Evolutionary conservation across 805 yeast genomes (phyloP).

Genomic region (Candida tibetensis): DNA sequence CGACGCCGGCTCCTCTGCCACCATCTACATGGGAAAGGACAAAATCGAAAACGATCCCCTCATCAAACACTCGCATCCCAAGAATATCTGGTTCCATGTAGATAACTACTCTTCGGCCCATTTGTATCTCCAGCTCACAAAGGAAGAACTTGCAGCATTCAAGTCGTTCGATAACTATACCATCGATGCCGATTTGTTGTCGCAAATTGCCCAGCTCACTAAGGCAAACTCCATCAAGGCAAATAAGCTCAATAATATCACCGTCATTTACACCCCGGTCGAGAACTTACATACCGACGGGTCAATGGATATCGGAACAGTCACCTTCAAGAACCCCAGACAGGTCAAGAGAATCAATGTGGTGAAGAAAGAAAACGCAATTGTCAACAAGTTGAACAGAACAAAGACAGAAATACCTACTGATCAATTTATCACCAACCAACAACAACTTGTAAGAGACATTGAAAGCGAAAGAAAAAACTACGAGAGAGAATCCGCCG

Average conservation of each 20-base stretch:
- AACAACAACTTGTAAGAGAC: slow-evolving; percentile 26
- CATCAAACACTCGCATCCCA: slow-evolving; percentile 60
- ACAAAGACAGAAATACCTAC: slow-evolving; percentile 57
- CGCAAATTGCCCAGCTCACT: slow-evolving; percentile 62
- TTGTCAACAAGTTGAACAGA: slow-evolving; percentile 61
- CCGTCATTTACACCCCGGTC: slow-evolving; percentile 73
- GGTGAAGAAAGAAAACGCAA: slow-evolving; percentile 53
- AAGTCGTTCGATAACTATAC: slow-evolving; percentile 37
- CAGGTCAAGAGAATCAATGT: slow-evolving; percentile 53
- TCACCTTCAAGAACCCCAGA: slow-evolving; percentile 61
- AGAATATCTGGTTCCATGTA: slow-evolving; percentile 79
- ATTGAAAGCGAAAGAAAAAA: slow-evolving; percentile 40
- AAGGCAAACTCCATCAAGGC: slow-evolving; percentile 78
- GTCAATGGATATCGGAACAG: slow-evolving; percentile 77
- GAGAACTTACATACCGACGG: slow-evolving; percentile 63
- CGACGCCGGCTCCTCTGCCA: slow-evolving; percentile 20
- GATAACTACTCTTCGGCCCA: slow-evolving; percentile 78
- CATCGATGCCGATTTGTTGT: slow-evolving; percentile 45
- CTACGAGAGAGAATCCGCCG: slow-evolving; percentile 30
- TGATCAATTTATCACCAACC: slow-evolving; percentile 39
- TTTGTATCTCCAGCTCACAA: slow-evolving; percentile 57
- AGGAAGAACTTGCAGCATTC: slow-evolving; percentile 44
- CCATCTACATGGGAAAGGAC: slow-evolving; percentile 69
- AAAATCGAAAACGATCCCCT: slow-evolving; percentile 59
- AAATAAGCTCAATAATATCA: slow-evolving; percentile 63